Conservation (phyloP, 805 yeast species). For the Candida pseudofarinosa region DNA sequence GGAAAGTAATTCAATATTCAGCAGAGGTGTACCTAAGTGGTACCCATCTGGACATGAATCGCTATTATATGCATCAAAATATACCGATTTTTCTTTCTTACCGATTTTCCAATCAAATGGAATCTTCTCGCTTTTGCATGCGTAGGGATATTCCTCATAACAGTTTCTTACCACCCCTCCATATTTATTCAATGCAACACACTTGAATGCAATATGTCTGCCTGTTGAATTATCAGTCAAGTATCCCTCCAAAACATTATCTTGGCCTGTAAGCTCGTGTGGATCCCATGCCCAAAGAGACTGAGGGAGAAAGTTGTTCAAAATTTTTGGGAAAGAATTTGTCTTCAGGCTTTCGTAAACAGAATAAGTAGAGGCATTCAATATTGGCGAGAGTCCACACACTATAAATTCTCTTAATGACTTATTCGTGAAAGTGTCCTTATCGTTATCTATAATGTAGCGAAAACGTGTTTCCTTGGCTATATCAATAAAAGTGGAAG, state of each 20-base stretch:
- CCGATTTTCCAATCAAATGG: slow-evolving; percentile 44
- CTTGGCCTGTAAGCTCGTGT: slow-evolving; percentile 43
- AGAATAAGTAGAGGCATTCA: slow-evolving; percentile 30
- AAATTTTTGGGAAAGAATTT: slow-evolving; percentile 11
- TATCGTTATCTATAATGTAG: slow-evolving; percentile 30
- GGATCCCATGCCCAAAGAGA: slow-evolving; percentile 75
- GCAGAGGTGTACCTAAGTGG: slow-evolving; percentile 29
- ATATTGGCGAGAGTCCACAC: slow-evolving; percentile 67
- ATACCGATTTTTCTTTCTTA: slow-evolving; percentile 23
- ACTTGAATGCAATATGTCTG: slow-evolving; percentile 29
- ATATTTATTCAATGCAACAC: slow-evolving; percentile 33
- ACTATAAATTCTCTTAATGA: slow-evolving; percentile 36
- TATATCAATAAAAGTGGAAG: slow-evolving; percentile 8
- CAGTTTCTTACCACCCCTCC: slow-evolving; percentile 75
- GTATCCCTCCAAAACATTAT: slow-evolving; percentile 7
- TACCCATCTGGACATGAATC: slow-evolving; percentile 32
- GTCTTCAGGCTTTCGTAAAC: slow-evolving; percentile 3
- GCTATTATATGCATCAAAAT: slow-evolving; percentile 39
- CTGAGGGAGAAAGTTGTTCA: slow-evolving; percentile 22
- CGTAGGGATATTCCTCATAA: slow-evolving; percentile 44
- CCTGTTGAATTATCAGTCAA: neutral
- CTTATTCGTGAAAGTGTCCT: slow-evolving; percentile 32
- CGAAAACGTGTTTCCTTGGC: slow-evolving; percentile 21
- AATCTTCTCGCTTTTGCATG: slow-evolving; percentile 48
- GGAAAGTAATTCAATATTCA: slow-evolving; percentile 32